A percentile compares a stretch with the other conserved stretches of the same genome.
These are phyloP conservation scores for Plasmodium blacklocki DNA, from an alignment of 169 alveolate species.

Conservation along the genomic window DNA sequence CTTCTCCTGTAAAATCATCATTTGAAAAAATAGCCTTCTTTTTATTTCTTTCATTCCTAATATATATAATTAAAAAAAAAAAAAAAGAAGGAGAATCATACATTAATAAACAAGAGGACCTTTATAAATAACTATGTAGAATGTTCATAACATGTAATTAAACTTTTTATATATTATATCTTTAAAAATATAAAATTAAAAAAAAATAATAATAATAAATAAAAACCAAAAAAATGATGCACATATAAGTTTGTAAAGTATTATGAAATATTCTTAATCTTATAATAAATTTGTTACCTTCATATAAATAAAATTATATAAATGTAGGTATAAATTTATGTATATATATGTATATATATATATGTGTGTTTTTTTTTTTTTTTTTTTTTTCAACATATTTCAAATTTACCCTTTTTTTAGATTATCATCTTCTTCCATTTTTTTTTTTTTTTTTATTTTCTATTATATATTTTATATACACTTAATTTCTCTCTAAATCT, in stretches of 20 bases:
- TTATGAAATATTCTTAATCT: not conserved
- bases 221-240: no score
- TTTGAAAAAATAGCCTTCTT: constrained; percentile 66
- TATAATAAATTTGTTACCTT: not conserved
- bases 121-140: not conserved
- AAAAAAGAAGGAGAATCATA: not conserved
- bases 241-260: no score
- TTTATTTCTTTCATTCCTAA: constrained; percentile 66
- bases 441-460: constrained; percentile 2
- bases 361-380: constrained; percentile 2
- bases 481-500: constrained; percentile 1
- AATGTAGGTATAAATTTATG: constrained; percentile 6
- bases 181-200: no score
- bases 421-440: constrained; percentile 49
- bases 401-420: constrained; percentile 54
- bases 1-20: constrained; percentile 76
- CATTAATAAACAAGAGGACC: not conserved
- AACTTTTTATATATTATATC: no score
- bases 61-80: not conserved
- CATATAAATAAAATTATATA: not conserved
- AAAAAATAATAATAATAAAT: no score
- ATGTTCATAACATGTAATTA: not conserved
- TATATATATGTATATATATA: constrained; percentile 11
- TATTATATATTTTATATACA: not conserved
- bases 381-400: not conserved